Evolutionary conservation across 139 green algal genomes (phyloP).

Genomic region (Ettlia oleoabundans): DNA sequence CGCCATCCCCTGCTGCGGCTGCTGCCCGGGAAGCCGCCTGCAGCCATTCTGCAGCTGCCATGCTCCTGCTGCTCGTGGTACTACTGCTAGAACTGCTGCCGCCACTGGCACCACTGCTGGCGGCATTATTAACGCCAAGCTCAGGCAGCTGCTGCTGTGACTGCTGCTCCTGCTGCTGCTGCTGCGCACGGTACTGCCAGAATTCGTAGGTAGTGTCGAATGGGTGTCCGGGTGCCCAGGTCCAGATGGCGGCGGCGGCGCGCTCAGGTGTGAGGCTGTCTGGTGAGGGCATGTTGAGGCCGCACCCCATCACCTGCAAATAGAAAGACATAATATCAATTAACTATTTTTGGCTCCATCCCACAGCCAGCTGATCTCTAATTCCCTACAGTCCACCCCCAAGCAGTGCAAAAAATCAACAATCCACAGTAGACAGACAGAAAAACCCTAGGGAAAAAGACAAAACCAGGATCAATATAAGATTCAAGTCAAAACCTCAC

Average conservation of each 20-base stretch:
- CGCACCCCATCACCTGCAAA: slow-evolving; percentile 56
- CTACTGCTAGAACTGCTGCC: background rate
- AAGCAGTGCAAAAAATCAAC: no score
- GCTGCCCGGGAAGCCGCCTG: background rate
- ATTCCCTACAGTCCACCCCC: no score
- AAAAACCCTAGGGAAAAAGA: no score
- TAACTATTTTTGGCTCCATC: no score
- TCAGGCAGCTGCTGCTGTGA: background rate
- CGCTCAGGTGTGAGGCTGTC: slow-evolving; percentile 66
- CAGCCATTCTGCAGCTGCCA: no score
- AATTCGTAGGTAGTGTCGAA: background rate
- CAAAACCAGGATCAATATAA: background rate
- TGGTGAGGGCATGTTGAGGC: slow-evolving; percentile 68
- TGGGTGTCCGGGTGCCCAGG: slow-evolving; percentile 65
- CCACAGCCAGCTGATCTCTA: background rate
- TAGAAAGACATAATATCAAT: background rate
- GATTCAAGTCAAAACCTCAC: background rate
- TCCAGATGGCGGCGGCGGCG: slow-evolving; percentile 64
- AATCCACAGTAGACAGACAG: no score
- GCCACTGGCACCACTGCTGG: background rate
- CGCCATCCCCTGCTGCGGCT: background rate
- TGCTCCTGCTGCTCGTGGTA: no score
- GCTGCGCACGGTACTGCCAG: no score
- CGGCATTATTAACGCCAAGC: no score
- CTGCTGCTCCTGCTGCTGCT: no score